Percentiles rank a stretch among this genome's conserved stretches.
phyloP scores from a whole-genome alignment of 2,329 filamentous ascomycete species.

The Aaosphaeria arxii region DNA sequence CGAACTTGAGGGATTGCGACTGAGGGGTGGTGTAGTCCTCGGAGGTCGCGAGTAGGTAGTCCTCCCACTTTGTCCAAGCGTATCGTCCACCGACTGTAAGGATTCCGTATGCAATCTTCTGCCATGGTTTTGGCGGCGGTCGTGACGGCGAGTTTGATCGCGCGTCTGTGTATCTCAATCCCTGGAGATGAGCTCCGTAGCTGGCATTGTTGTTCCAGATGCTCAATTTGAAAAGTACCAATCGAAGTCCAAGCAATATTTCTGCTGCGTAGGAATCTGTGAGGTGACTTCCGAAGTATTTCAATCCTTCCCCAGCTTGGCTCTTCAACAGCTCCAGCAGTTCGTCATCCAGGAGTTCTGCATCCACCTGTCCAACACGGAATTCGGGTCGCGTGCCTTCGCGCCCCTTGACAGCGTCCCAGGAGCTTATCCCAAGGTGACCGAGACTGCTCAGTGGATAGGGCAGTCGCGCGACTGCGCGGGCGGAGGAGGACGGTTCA shows the following conservation, averaged over 20 bases:
- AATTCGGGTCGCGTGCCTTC: constrained; percentile 83
- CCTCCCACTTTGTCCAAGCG: constrained; percentile 88
- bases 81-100: constrained; percentile 86
- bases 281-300: constrained; percentile 75
- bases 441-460: constrained; percentile 60
- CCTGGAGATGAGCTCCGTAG: constrained; percentile 90
- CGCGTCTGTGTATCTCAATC: constrained; percentile 85
- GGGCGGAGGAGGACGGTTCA: constrained; percentile 45
- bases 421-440: constrained; percentile 51
- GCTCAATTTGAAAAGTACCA: constrained; percentile 86
- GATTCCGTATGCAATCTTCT: constrained; percentile 81
- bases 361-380: constrained; percentile 92
- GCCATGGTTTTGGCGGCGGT: constrained; percentile 70
- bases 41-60: constrained; percentile 74
- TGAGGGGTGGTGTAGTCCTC: constrained; percentile 64
- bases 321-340: constrained; percentile 78
- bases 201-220: constrained; percentile 97
- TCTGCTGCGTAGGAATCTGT: constrained; percentile 86
- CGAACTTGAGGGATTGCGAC: constrained; percentile 48
- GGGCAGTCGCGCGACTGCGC: constrained; percentile 40
- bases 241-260: constrained; percentile 73
- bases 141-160: constrained; percentile 54
- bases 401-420: constrained; percentile 69
- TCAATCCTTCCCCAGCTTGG: constrained; percentile 84
- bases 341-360: constrained; percentile 92